Percentiles rank a stretch among this genome's conserved stretches.
Evolutionary conservation across 2,329 filamentous ascomycete species (phyloP).

Genomic region (Colletotrichum karsti): DNA sequence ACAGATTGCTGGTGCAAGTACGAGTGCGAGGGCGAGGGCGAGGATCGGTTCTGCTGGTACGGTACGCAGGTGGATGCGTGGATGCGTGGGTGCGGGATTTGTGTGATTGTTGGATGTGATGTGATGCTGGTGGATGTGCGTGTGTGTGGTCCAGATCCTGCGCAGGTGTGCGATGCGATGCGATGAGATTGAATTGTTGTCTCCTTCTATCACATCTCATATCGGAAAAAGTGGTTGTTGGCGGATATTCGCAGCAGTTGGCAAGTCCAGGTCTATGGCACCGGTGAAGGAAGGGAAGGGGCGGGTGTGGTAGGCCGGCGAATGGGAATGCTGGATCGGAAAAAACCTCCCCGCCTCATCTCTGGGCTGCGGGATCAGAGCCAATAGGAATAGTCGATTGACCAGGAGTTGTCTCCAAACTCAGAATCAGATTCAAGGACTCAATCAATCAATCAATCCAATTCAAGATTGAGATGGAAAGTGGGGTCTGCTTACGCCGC

Average conservation of each 20-base stretch:
- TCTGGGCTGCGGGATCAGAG: background rate
- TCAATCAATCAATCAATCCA: too few species aligned
- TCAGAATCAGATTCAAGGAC: too few species aligned
- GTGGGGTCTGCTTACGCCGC: background rate
- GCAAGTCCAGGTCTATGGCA: slow-evolving; percentile 28
- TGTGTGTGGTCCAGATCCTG: background rate
- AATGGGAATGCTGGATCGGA: slow-evolving; percentile 21
- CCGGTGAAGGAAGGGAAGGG: slow-evolving; percentile 18
- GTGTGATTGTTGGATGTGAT: too few species aligned
- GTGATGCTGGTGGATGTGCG: background rate
- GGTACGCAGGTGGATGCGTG: background rate
- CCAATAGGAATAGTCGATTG: slow-evolving; percentile 13
- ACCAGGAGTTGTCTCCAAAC: slow-evolving; percentile 1
- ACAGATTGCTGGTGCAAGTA: too few species aligned
- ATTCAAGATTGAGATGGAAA: background rate
- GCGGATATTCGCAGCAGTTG: slow-evolving; percentile 27
- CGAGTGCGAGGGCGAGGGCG: background rate
- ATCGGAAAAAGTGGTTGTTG: slow-evolving; percentile 22
- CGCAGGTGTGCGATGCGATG: background rate
- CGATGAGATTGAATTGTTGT: slow-evolving; percentile 9
- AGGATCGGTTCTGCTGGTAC: too few species aligned
- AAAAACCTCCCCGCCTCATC: background rate
- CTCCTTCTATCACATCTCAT: slow-evolving; percentile 21
- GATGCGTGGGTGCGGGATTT: slow-evolving; percentile 2
- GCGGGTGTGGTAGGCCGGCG: slow-evolving; percentile 12